phyloP scores from a whole-genome alignment of 1,139 yeast species.

The Lodderomyces beijingensis region DNA sequence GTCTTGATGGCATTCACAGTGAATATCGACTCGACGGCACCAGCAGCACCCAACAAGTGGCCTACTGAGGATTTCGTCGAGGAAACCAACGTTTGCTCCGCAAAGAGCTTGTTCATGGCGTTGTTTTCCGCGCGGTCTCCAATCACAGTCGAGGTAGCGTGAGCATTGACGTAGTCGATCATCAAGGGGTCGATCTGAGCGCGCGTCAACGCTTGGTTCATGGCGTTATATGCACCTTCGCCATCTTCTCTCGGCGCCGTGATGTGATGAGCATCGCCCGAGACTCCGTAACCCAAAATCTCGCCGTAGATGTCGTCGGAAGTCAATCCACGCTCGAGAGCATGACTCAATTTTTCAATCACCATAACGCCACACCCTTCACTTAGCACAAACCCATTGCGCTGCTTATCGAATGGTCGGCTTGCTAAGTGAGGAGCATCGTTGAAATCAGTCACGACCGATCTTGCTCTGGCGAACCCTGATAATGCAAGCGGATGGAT shows the following conservation, averaged over 20 bases:
- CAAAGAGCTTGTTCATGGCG: slow-evolving; percentile 61
- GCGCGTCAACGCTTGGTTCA: slow-evolving; percentile 65
- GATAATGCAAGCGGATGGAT: slow-evolving; percentile 84
- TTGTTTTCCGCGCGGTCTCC: slow-evolving; percentile 88
- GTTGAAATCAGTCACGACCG: slow-evolving; percentile 62
- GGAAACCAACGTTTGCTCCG: slow-evolving; percentile 42
- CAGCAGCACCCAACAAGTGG: slow-evolving; percentile 93
- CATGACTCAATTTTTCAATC: slow-evolving; percentile 76
- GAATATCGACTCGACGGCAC: slow-evolving; percentile 86
- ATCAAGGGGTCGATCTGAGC: slow-evolving; percentile 40
- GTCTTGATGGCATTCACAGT: slow-evolving; percentile 63
- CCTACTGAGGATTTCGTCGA: slow-evolving; percentile 93
- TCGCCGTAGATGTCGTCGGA: slow-evolving; percentile 67
- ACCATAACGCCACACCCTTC: slow-evolving; percentile 88
- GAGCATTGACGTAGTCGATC: slow-evolving; percentile 85
- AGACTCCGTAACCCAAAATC: slow-evolving; percentile 79
- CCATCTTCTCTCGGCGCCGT: slow-evolving; percentile 88
- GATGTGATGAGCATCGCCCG: slow-evolving; percentile 90
- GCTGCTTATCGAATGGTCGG: slow-evolving; percentile 75
- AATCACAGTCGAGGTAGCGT: slow-evolving; percentile 87
- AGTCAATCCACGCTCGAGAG: slow-evolving; percentile 54
- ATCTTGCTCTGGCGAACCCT: slow-evolving; percentile 88
- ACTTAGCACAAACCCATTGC: slow-evolving; percentile 88
- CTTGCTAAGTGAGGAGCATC: slow-evolving; percentile 65
- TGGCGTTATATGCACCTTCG: slow-evolving; percentile 78